Conservation (phyloP, 2,329 filamentous ascomycete genomes). For the Penicillium aurantiogriseum region DNA sequence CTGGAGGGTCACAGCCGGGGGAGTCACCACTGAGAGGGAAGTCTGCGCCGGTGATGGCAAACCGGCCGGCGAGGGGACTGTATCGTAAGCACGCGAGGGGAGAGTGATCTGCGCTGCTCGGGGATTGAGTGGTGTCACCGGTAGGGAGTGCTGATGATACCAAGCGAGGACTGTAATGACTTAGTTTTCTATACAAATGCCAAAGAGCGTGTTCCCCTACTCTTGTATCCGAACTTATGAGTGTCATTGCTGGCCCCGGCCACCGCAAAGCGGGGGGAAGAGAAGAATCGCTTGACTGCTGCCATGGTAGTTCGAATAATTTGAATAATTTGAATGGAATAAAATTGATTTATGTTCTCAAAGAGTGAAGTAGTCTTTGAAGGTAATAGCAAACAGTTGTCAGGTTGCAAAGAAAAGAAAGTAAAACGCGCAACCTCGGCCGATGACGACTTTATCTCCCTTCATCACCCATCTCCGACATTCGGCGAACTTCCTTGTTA, state of each 20-base stretch:
- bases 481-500: conserved; percentile 3
- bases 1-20: conserved; percentile 71
- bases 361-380: neutral
- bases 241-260: conserved; percentile 85
- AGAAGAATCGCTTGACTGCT: conserved; percentile 75
- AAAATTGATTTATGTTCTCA: neutral
- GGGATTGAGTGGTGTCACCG: conserved; percentile 83
- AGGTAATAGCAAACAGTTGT: neutral
- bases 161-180: conserved; percentile 71
- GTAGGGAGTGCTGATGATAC: conserved; percentile 76
- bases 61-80: conserved; percentile 63
- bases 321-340: neutral
- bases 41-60: conserved; percentile 68
- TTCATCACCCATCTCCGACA: conserved; percentile 12
- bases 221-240: conserved; percentile 83
- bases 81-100: conserved; percentile 57
- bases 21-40: conserved; percentile 82
- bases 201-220: conserved; percentile 47
- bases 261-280: conserved; percentile 76
- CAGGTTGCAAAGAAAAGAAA: neutral
- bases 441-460: conserved; percentile 10
- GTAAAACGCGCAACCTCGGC: conserved; percentile 12
- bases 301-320: conserved; percentile 24
- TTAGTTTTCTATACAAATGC: conserved; percentile 6
- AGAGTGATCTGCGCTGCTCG: conserved; percentile 64